Percentiles rank a stretch among this genome's conserved stretches.
phyloP scores from a whole-genome alignment of 2,329 filamentous ascomycete species.

The Leptodontidium sp. region DNA sequence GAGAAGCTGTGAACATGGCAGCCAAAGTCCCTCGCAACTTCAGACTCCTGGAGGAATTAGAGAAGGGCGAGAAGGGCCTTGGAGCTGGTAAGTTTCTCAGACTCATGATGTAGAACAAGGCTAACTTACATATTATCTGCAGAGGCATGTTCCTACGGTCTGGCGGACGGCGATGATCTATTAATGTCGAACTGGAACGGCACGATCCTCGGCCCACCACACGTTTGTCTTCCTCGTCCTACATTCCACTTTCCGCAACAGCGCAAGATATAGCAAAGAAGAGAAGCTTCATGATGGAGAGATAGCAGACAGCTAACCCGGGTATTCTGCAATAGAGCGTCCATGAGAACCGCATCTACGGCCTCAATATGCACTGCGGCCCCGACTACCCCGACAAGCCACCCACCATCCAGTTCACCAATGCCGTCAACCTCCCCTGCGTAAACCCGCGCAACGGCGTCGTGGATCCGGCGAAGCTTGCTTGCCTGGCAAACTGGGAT shows the following conservation, averaged over 20 bases:
- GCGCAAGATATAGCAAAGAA: background rate
- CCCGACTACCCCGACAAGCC: conserved; percentile 87
- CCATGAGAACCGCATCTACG: conserved; percentile 99
- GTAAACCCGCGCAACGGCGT: conserved; percentile 82
- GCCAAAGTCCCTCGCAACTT: conserved; percentile 95
- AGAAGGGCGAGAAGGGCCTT: conserved; percentile 98
- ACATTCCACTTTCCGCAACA: conserved; percentile 2
- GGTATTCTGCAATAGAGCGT: conserved; percentile 68
- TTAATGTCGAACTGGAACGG: conserved; percentile 99
- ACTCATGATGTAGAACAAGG: conserved; percentile 28
- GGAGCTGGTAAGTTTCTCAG: conserved; percentile 73
- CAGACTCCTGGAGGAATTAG: conserved; percentile 93
- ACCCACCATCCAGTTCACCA: conserved; percentile 90
- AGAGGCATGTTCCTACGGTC: conserved; percentile 97
- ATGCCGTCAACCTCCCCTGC: conserved; percentile 94
- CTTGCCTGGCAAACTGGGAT: conserved; percentile 90
- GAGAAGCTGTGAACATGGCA: conserved; percentile 41
- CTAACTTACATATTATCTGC: conserved; percentile 34
- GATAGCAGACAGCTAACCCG: conserved; percentile 6
- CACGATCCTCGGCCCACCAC: conserved; percentile 94
- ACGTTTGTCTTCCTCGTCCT: conserved; percentile 66
- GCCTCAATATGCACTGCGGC: conserved; percentile 95
- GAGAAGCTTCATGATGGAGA: background rate
- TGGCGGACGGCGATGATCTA: conserved; percentile 92
- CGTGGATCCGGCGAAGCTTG: conserved; percentile 82